These are phyloP conservation scores for Serendipita sp. DNA, from an alignment of 768 basidiomycete species.

Conservation along the genomic window DNA sequence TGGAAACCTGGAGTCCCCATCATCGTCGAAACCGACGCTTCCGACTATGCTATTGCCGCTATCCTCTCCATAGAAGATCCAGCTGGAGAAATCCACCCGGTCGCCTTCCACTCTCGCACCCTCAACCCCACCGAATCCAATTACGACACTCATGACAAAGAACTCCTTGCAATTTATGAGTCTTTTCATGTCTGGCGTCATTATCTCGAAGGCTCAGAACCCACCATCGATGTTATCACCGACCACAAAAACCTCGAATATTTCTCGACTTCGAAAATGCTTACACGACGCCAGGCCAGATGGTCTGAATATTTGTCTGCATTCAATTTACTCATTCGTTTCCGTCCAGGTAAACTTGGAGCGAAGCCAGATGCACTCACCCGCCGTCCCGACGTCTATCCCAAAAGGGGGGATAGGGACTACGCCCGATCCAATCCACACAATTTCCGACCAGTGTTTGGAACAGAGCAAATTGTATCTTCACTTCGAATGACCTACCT, in stretches of 20 bases:
- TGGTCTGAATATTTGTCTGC: constrained; percentile 25
- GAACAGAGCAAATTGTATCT: constrained; percentile 12
- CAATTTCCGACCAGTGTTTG: constrained; percentile 15
- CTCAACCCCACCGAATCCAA: constrained; percentile 24
- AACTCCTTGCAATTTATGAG: constrained; percentile 30
- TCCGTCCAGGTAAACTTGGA: constrained; percentile 16
- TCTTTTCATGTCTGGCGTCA: constrained; percentile 19
- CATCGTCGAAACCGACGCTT: constrained; percentile 18
- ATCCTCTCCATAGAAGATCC: constrained; percentile 12
- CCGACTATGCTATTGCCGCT: constrained; percentile 18
- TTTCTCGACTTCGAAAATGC: constrained; percentile 23
- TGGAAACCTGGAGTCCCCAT: constrained; percentile 16
- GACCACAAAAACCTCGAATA: constrained; percentile 29
- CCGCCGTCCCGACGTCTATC: constrained; percentile 14
- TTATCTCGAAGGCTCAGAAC: constrained; percentile 18
- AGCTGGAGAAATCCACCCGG: constrained; percentile 19
- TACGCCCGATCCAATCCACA: constrained; percentile 15
- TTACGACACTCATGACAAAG: constrained; percentile 35
- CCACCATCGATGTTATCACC: constrained; percentile 17
- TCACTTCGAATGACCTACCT: constrained; percentile 4
- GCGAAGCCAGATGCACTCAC: constrained; percentile 14
- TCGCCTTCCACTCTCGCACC: constrained; percentile 24
- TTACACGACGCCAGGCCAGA: constrained; percentile 27
- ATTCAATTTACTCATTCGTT: constrained; percentile 20
- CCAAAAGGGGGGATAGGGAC: constrained; percentile 16